A percentile compares a stretch with the other conserved stretches of the same genome.
phyloP scores from a whole-genome alignment of 2,329 filamentous ascomycete species.

The Penicillium rolfsii region DNA sequence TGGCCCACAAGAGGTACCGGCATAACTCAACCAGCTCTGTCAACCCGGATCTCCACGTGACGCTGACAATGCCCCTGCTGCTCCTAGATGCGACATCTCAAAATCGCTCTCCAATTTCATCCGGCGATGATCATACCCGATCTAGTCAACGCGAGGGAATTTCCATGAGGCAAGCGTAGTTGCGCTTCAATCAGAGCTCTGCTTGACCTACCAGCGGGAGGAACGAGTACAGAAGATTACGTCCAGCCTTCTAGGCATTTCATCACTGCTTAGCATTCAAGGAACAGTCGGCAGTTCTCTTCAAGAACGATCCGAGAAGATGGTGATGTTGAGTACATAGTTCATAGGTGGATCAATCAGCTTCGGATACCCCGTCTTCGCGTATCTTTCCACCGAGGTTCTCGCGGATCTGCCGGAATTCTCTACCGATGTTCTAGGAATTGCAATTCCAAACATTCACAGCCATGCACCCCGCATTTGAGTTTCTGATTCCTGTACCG shows the following conservation, averaged over 20 bases:
- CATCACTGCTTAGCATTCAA: neutral
- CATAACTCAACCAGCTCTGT: neutral
- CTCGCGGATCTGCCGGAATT: neutral
- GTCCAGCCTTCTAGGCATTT: neutral
- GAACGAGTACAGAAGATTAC: neutral
- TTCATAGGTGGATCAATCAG: neutral
- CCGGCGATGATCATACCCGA: constrained; percentile 4
- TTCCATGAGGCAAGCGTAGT: neutral
- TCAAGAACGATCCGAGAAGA: neutral
- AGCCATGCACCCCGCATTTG: neutral
- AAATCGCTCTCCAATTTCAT: constrained; percentile 15
- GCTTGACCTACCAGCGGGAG: neutral
- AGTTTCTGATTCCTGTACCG: neutral
- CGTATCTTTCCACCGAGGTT: neutral
- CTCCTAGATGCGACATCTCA: neutral
- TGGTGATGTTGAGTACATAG: neutral
- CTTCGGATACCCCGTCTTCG: neutral
- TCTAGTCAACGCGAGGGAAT: neutral
- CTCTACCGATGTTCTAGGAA: neutral
- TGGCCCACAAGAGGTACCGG: constrained; percentile 14
- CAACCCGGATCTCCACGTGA: neutral
- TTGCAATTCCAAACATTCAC: neutral
- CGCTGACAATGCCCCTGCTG: too few species aligned
- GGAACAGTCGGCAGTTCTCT: neutral
- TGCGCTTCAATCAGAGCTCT: constrained; percentile 4